These are phyloP conservation scores for Cladosporium sp. DNA, from an alignment of 2,329 filamentous ascomycete species.

Conservation along the genomic window DNA sequence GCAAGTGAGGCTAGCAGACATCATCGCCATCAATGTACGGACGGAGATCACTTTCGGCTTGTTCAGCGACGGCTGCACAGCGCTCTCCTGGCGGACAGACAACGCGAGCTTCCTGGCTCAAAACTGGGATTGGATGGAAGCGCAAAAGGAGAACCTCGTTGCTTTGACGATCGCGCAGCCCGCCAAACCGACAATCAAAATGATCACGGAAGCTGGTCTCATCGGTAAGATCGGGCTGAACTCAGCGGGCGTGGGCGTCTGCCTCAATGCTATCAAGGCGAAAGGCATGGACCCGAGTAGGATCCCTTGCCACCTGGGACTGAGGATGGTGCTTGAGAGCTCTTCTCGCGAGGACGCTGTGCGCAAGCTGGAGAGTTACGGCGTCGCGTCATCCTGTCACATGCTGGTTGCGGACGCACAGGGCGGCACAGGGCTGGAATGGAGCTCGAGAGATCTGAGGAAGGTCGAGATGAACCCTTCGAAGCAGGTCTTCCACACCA, in stretches of 20 bases:
- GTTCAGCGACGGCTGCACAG: constrained; percentile 54
- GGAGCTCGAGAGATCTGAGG: constrained; percentile 30
- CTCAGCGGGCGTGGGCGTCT: constrained; percentile 50
- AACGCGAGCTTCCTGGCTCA: constrained; percentile 42
- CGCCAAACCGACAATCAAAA: constrained; percentile 44
- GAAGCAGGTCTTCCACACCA: constrained; percentile 37
- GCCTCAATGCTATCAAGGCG: constrained; percentile 57
- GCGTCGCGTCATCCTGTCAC: constrained; percentile 49
- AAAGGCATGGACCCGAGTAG: constrained; percentile 46
- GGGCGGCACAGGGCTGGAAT: constrained; percentile 47
- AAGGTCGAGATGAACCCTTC: constrained; percentile 29
- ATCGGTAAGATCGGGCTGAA: constrained; percentile 64
- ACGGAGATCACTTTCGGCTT: constrained; percentile 54
- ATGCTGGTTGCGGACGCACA: constrained; percentile 48
- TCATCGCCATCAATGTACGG: constrained; percentile 53
- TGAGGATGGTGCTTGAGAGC: constrained; percentile 51
- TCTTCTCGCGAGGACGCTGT: constrained; percentile 43
- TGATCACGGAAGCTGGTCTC: constrained; percentile 55
- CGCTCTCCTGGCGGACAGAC: constrained; percentile 40
- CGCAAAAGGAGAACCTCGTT: constrained; percentile 46
- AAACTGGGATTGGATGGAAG: constrained; percentile 56
- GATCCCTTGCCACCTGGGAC: constrained; percentile 56
- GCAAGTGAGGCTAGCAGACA: constrained; percentile 40
- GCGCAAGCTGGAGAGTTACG: constrained; percentile 36
- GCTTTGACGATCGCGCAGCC: constrained; percentile 41